Percentiles rank a stretch among this genome's conserved stretches.
Conservation (phyloP, 1,284 basidiomycete genomes). For the Singerocomus inundabilis region DNA sequence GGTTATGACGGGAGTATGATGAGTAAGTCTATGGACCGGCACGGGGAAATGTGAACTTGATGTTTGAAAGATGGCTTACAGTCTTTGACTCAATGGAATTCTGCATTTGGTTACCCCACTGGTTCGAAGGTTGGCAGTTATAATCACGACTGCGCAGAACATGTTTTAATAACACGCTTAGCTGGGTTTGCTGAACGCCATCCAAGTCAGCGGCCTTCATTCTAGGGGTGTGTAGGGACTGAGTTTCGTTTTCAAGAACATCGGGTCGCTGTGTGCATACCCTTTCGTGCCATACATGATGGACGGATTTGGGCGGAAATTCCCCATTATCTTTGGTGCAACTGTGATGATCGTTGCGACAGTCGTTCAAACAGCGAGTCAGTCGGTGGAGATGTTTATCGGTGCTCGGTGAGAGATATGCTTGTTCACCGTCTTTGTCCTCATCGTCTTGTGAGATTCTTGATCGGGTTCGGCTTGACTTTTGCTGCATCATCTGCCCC, state of each 20-base stretch:
- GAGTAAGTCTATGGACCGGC: slow-evolving; percentile 31
- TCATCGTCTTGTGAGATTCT: not conserved
- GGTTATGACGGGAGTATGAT: slow-evolving; percentile 76
- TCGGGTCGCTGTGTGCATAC: not conserved
- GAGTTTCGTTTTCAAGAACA: not conserved
- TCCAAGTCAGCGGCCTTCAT: slow-evolving; percentile 48
- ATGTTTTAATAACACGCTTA: not conserved
- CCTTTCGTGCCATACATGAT: slow-evolving; percentile 60
- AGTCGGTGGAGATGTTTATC: slow-evolving; percentile 78
- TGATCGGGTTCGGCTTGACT: not conserved
- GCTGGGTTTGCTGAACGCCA: slow-evolving; percentile 71
- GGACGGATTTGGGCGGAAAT: slow-evolving; percentile 54
- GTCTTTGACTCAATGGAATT: slow-evolving; percentile 56
- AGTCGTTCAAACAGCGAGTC: slow-evolving; percentile 63
- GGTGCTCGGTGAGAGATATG: slow-evolving; percentile 45
- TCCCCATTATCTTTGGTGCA: slow-evolving; percentile 35
- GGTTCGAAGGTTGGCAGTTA: slow-evolving; percentile 37
- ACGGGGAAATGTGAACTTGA: not conserved
- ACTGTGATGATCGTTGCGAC: slow-evolving; percentile 60
- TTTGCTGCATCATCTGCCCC: slow-evolving; percentile 41
- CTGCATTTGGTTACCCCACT: slow-evolving; percentile 52
- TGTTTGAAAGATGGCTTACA: slow-evolving; percentile 51
- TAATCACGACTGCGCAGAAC: not conserved
- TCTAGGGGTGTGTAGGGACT: not conserved
- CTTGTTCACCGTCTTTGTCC: not conserved